Conservation (phyloP, 495 filamentous ascomycete species). For the Cairneyella variabilis region DNA sequence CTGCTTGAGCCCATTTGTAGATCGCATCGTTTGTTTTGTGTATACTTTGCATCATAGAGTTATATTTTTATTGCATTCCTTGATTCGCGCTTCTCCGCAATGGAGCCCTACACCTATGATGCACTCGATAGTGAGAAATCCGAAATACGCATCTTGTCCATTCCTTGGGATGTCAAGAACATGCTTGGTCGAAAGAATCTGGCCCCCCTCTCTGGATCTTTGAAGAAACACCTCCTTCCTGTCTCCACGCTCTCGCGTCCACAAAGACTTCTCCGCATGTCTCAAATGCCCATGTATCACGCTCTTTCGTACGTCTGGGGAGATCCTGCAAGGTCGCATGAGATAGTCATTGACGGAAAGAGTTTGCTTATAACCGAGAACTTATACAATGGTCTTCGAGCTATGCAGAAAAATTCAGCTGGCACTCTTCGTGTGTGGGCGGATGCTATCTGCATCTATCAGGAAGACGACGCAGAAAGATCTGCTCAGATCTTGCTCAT, state of each 20-base stretch:
- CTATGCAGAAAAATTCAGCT: conserved; percentile 41
- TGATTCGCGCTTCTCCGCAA: too few species aligned
- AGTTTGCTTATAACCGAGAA: conserved; percentile 18
- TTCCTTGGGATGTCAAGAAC: background rate
- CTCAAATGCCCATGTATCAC: conserved; percentile 8
- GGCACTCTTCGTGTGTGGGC: conserved; percentile 47
- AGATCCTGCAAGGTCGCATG: conserved; percentile 5
- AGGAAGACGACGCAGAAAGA: conserved; percentile 5
- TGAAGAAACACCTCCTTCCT: background rate
- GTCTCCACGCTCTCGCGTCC: background rate
- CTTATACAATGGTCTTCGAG: conserved; percentile 14
- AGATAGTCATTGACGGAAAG: conserved; percentile 18
- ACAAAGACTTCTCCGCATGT: background rate
- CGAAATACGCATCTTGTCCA: background rate
- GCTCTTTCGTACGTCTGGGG: conserved; percentile 29
- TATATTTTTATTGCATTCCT: too few species aligned
- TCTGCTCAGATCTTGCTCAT: conserved; percentile 12
- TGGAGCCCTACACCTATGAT: background rate
- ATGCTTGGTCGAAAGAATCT: background rate
- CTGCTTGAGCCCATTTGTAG: too few species aligned
- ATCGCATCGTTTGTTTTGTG: too few species aligned
- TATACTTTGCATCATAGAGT: too few species aligned
- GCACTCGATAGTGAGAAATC: background rate
- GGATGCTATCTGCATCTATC: conserved; percentile 10
- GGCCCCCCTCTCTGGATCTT: background rate